phyloP scores from a whole-genome alignment of 1,284 basidiomycete species.

The Golubevia sp. region DNA sequence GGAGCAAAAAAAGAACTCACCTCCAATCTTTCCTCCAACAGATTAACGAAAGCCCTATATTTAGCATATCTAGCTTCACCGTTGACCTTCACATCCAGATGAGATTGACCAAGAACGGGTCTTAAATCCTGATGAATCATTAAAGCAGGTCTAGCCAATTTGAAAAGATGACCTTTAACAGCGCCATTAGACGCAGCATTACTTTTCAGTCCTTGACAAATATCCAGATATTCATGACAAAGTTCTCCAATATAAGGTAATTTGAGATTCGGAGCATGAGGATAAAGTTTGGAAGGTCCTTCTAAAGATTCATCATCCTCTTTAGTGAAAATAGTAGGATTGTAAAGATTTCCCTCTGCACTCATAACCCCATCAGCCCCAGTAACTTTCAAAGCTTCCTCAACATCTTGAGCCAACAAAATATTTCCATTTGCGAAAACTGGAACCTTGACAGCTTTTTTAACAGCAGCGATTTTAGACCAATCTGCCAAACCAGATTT shows the following conservation, averaged over 20 bases:
- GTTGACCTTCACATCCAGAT: slow-evolving; percentile 8
- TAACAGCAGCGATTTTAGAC: slow-evolving; percentile 80
- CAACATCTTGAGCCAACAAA: slow-evolving; percentile 79
- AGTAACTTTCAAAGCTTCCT: slow-evolving; percentile 76
- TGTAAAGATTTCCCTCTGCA: slow-evolving; percentile 93
- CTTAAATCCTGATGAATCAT: slow-evolving; percentile 49
- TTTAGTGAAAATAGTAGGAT: slow-evolving; percentile 76
- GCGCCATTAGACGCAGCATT: slow-evolving; percentile 24
- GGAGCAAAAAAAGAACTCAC: slow-evolving; percentile 10
- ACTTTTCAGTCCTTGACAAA: slow-evolving; percentile 32
- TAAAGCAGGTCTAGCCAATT: slow-evolving; percentile 43
- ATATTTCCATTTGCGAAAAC: slow-evolving; percentile 99
- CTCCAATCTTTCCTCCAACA: slow-evolving; percentile 24
- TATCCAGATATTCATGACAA: slow-evolving; percentile 52
- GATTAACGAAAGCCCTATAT: slow-evolving; percentile 34
- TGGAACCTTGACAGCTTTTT: slow-evolving; percentile 82
- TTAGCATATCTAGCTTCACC: slow-evolving; percentile 16
- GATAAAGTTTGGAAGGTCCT: slow-evolving; percentile 18
- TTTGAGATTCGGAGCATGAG: slow-evolving; percentile 16
- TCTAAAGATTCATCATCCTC: not conserved
- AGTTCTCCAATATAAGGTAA: slow-evolving; percentile 30
- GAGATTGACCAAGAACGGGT: slow-evolving; percentile 27
- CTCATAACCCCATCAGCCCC: slow-evolving; percentile 91
- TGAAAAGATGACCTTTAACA: slow-evolving; percentile 54
- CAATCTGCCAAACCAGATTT: slow-evolving; percentile 76